Evolutionary conservation across 495 filamentous ascomycete genomes (phyloP), one percentile per base, ranked within the genome.

Genomic region (Penicillium malachiteum): DNA sequence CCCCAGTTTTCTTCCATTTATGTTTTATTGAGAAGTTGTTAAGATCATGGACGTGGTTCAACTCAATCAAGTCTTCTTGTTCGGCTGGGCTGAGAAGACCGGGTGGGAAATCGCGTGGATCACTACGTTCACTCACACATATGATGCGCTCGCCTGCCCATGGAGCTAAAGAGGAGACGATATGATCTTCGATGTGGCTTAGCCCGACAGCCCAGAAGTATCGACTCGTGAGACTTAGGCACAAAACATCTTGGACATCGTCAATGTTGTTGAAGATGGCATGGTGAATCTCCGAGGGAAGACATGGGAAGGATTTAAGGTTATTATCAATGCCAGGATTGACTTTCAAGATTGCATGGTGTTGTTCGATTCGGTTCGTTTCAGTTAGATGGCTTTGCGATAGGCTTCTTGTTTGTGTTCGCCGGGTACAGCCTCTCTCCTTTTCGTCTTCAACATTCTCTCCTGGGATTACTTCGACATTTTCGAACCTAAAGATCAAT

Each of bases 181-280:
- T 59, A 7, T 52, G 52, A 4, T 58, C 52, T 26, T 63, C 60
- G 13, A 63, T 58, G 13, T 55, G 52, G 13, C 21, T 16, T 3
- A 63, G 40, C 1, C 60, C 60, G 8, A 63, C 48, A 2, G 60
- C 59, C 59, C 59, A 62, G 47, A 62, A 58, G 47, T 62, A 62
- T 11, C 48, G 47, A 50, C 50, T 58, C 13, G 48, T 41, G 7
- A 62, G 43, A n/a, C 59, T 62, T 11, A 62, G 37, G 7, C 42
- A 37, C 14, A 62, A 33, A 8, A 55, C 44, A 31, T 58, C 51
- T 11, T 52, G 31, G 11, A 63, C 30, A 45, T 58, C 47, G 38
- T 60, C 33, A 41, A 69, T 48, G 50, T 39, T 17, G 44, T 52
- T 17, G 56, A 62, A 52, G 14, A 59, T 55, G 32, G 30, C 10